phyloP scores from a whole-genome alignment of 345 rosid genomes.

The Hirschfeldia incana region DNA sequence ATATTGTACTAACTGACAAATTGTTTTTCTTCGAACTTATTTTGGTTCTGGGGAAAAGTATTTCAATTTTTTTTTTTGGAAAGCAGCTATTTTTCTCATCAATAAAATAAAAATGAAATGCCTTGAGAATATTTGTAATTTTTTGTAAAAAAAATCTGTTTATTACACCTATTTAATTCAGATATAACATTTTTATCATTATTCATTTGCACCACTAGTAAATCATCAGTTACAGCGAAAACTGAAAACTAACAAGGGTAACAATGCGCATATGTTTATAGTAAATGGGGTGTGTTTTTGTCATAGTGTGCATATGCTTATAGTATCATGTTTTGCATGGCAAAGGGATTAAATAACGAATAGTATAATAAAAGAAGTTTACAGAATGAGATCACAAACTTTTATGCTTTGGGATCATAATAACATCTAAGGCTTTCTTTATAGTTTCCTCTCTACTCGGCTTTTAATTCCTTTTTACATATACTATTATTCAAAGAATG shows the following conservation, averaged over 20 bases:
- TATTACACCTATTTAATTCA: neutral
- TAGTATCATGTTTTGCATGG: conserved; percentile 14
- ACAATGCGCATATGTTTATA: neutral
- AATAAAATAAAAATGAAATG: neutral
- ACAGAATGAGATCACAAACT: conserved; percentile 38
- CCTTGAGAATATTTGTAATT: neutral
- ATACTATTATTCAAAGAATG: conserved; percentile 21
- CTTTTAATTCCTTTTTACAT: neutral
- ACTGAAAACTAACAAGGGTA: conserved; percentile 2
- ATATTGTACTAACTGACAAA: neutral
- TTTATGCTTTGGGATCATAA: conserved; percentile 44
- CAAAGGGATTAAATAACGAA: conserved; percentile 19
- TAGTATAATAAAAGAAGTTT: conserved; percentile 26
- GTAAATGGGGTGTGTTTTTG: neutral
- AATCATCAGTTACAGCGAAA: neutral
- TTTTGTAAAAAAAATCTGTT: neutral
- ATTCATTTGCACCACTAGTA: neutral
- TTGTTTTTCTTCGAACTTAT: neutral
- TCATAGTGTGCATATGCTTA: neutral
- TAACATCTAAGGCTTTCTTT: conserved; percentile 41
- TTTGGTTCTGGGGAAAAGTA: neutral
- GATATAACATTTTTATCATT: neutral
- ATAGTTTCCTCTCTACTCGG: conserved; percentile 17
- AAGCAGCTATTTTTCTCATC: neutral
- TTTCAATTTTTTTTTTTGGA: neutral